Evolutionary conservation across 768 basidiomycete genomes (phyloP).

Genomic region (Boletellus ananas): DNA sequence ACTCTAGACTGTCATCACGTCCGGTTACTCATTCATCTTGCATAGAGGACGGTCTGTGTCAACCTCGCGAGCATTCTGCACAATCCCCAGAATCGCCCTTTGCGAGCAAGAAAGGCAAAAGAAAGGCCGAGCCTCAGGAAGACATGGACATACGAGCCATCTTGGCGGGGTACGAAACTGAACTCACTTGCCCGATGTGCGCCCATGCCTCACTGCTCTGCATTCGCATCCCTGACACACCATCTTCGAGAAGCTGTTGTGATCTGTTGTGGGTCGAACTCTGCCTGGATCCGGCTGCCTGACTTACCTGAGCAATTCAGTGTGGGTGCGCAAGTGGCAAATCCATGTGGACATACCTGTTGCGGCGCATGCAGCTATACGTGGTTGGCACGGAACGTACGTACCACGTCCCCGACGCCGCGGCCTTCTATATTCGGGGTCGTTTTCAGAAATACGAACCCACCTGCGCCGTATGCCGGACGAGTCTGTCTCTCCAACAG

Average conservation of each 20-base stretch:
- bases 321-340: slow-evolving; percentile 56
- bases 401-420: slow-evolving; percentile 10
- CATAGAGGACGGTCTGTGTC: neutral
- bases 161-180: slow-evolving; percentile 55
- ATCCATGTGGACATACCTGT: slow-evolving; percentile 71
- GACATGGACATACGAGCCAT: slow-evolving; percentile 25
- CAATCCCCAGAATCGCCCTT: slow-evolving; percentile 1
- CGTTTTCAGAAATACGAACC: slow-evolving; percentile 37
- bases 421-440: slow-evolving; percentile 1
- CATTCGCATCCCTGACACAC: neutral
- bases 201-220: slow-evolving; percentile 24
- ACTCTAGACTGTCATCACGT: neutral
- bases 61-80: slow-evolving; percentile 4
- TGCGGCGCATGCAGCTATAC: slow-evolving; percentile 64
- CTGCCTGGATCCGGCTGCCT: neutral
- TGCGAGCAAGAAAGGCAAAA: slow-evolving; percentile 44
- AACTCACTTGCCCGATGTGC: slow-evolving; percentile 71
- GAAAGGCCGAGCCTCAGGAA: slow-evolving; percentile 29
- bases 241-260: slow-evolving; percentile 53
- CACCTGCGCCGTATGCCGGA: slow-evolving; percentile 60
- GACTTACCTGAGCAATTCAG: slow-evolving; percentile 32
- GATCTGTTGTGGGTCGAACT: slow-evolving; percentile 56
- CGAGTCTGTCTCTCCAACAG: slow-evolving; percentile 33
- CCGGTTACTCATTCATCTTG: slow-evolving; percentile 8
- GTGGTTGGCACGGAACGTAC: slow-evolving; percentile 56